These are phyloP conservation scores for Waltiozyma sp. DNA, from an alignment of 1,139 yeast species.

Conservation along the genomic window DNA sequence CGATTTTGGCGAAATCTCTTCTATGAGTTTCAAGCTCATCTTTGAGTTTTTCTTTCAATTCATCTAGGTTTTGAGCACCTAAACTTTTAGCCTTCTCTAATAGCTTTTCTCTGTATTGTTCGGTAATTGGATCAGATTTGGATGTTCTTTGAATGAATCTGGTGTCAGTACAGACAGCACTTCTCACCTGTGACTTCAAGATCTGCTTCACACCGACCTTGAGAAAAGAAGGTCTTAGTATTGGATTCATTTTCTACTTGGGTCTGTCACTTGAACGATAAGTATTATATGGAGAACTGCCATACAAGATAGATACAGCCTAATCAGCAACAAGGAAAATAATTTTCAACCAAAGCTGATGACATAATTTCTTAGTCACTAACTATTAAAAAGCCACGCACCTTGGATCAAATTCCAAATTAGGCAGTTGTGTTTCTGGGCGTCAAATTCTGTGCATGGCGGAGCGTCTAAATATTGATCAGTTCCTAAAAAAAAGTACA, in stretches of 20 bases:
- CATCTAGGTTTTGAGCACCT: constrained; percentile 42
- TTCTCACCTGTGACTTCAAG: constrained; percentile 5
- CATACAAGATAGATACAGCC: no score
- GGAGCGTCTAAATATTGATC: no score
- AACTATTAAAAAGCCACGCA: no score
- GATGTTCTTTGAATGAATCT: constrained; percentile 6
- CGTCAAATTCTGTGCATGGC: no score
- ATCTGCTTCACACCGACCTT: background rate
- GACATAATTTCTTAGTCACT: no score
- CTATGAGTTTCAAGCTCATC: constrained; percentile 49
- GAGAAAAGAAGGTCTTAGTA: background rate
- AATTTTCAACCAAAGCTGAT: no score
- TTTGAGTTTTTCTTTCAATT: constrained; percentile 51
- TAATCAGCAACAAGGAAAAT: no score
- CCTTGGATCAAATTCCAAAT: no score
- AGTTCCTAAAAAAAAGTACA: no score
- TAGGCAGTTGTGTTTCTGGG: no score
- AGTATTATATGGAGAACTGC: no score
- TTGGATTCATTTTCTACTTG: background rate
- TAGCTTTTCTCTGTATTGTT: constrained; percentile 27
- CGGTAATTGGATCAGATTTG: constrained; percentile 7
- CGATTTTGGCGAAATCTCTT: constrained; percentile 46
- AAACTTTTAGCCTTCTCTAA: constrained; percentile 36
- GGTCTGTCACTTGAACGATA: no score
- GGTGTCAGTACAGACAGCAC: constrained; percentile 11